These are phyloP conservation scores for Boletus sp. DNA, from an alignment of 768 basidiomycete genomes.

Conservation along the genomic window DNA sequence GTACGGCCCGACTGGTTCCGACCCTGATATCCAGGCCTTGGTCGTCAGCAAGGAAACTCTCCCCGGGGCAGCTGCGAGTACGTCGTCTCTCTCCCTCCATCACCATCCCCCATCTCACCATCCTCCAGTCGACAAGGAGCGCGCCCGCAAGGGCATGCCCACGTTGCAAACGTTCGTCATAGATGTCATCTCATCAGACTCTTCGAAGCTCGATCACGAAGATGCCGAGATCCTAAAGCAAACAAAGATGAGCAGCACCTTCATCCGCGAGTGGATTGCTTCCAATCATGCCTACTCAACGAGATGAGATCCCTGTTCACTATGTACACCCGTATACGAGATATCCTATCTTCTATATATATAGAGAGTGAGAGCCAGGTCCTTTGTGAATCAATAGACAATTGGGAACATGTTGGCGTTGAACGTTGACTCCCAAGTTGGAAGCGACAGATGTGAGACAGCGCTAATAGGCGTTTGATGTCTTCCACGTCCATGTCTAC, in stretches of 20 bases:
- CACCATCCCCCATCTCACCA: not conserved
- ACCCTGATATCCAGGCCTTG: conserved; percentile 85
- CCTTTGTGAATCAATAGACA: conserved; percentile 2
- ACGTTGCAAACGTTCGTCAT: conserved; percentile 71
- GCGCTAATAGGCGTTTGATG: not conserved
- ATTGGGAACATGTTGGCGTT: not conserved
- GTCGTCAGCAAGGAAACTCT: conserved; percentile 91
- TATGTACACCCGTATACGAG: not conserved
- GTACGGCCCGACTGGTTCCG: conserved; percentile 87
- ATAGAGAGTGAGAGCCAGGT: not conserved
- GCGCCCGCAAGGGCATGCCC: conserved; percentile 54
- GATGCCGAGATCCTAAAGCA: conserved; percentile 69
- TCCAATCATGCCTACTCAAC: conserved; percentile 8
- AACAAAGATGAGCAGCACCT: conserved; percentile 93
- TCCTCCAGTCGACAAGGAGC: conserved; percentile 57
- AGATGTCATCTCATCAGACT: conserved; percentile 80
- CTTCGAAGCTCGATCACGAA: conserved; percentile 53
- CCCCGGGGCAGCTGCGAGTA: conserved; percentile 69
- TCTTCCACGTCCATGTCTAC: not conserved
- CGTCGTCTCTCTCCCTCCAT: conserved; percentile 10
- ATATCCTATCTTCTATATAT: conserved; percentile 7
- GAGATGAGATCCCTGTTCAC: conserved; percentile 3
- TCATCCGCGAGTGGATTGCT: conserved; percentile 84
- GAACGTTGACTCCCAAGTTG: not conserved
- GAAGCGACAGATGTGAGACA: not conserved